phyloP scores from a whole-genome alignment of 352 stramenopile genomes.

The Globisporangium radiosum region DNA sequence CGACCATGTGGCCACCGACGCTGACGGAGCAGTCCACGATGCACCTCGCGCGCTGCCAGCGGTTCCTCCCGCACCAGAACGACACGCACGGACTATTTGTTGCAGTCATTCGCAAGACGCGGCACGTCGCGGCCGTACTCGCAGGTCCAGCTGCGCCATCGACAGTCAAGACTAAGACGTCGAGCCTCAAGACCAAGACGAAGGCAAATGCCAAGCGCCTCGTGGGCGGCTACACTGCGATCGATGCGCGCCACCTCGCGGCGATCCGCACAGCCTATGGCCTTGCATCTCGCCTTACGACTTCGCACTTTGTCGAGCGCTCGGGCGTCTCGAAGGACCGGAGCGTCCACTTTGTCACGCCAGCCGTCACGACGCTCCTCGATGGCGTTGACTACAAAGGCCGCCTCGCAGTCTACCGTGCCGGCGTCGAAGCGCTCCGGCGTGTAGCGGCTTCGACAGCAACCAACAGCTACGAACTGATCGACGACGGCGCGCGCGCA shows the following conservation, averaged over 20 bases:
- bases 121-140: conserved; percentile 15
- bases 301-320: conserved; percentile 44
- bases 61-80: conserved; percentile 96
- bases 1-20: conserved; percentile 82
- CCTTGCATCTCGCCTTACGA: conserved; percentile 21
- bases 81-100: conserved; percentile 98
- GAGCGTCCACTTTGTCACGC: conserved; percentile 60
- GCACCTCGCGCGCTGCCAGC: conserved; percentile 89
- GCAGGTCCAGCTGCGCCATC: conserved; percentile 24
- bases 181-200: conserved; percentile 28
- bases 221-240: conserved; percentile 35
- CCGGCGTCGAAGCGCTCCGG: conserved; percentile 46
- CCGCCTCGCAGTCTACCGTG: conserved; percentile 55
- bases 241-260: conserved; percentile 32
- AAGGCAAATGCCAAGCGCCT: conserved; percentile 39
- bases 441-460: conserved; percentile 7
- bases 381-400: conserved; percentile 21
- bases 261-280: conserved; percentile 40
- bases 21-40: conserved; percentile 39
- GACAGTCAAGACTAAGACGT: conserved; percentile 26
- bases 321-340: conserved; percentile 62
- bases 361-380: conserved; percentile 40
- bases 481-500: conserved; percentile 56
- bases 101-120: conserved; percentile 88
- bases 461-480: conserved; percentile 34